Percentiles rank a stretch among this genome's conserved stretches.
Conservation (phyloP, 2,329 filamentous ascomycete species). For the Aspergillus japonicus region DNA sequence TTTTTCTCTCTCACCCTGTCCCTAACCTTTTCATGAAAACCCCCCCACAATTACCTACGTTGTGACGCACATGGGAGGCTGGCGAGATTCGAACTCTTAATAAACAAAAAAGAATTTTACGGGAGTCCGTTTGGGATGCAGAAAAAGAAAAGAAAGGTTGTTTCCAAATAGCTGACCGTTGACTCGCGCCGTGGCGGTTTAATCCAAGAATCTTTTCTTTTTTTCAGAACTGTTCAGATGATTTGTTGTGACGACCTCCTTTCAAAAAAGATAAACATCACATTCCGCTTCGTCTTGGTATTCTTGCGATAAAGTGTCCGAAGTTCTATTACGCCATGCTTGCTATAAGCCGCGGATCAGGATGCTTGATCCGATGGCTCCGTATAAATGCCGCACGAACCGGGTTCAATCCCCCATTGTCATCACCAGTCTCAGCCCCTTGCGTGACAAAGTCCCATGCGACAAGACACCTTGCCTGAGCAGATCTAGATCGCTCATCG, state of each 20-base stretch:
- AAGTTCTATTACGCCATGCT: no score
- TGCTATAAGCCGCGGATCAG: no score
- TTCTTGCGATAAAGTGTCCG: no score
- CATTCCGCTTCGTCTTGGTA: neutral
- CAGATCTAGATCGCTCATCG: no score
- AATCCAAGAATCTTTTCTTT: slow-evolving; percentile 42
- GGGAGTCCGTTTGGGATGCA: slow-evolving; percentile 40
- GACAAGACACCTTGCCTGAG: no score
- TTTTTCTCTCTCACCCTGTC: slow-evolving; percentile 26
- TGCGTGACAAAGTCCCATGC: no score
- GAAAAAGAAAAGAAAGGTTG: slow-evolving; percentile 34
- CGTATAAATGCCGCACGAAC: no score
- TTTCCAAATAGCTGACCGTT: slow-evolving; percentile 43
- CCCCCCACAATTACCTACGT: slow-evolving; percentile 33
- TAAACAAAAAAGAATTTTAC: slow-evolving; percentile 36
- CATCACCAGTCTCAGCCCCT: no score
- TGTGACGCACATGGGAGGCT: slow-evolving; percentile 38
- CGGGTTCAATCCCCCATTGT: no score
- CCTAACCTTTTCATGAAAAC: slow-evolving; percentile 34
- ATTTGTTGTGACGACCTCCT: slow-evolving; percentile 14
- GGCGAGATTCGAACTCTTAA: slow-evolving; percentile 33
- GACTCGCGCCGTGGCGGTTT: slow-evolving; percentile 44
- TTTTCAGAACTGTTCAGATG: slow-evolving; percentile 36
- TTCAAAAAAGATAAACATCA: neutral
- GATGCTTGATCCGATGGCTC: no score